Evolutionary conservation across 768 basidiomycete genomes (phyloP), one percentile per base, ranked within the genome.

Genomic region (Amanita molliuscula): DNA sequence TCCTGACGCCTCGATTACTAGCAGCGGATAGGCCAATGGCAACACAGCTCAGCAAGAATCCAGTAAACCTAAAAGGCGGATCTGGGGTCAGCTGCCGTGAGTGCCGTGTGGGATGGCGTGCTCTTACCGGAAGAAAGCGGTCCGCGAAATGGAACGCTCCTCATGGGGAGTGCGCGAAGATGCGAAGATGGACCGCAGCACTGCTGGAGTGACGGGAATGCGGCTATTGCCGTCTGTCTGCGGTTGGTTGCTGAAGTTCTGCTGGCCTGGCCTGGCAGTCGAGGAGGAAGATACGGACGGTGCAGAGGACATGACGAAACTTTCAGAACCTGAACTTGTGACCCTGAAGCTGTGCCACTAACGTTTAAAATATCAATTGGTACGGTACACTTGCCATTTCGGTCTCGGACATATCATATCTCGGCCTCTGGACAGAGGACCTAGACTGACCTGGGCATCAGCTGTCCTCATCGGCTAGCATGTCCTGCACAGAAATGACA

Each of bases 141-240:
- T 74, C 11, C 88, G 78, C 34, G 88, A 92, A 47, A 92, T 81
- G 0, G 85, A 81, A 25, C 89, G 78, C 62, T 92, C 88, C 61
- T 92, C 88, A 49, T 83, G 69, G 2, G 84, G 78, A 0, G 85
- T 83, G 11, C 88, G 78, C 18, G 88, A 91, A 10, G 88, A 91
- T 23, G 89, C 79, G 63, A 92, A 92, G 56, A 92, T 92, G 45
- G 85, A 82, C 35, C 88, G 75, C 52, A 92, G 62, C 1, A 87
- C 82, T 8, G 84, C 83, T 8, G 88, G 88, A 0, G 88, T 90
- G 16, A 91, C 85, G 49, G 88, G 88, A 45, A 91, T 84, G 21
- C 84, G 77, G 51, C 77, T 79, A 16, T 75, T 67, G 15, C 70
- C 59, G 53, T 77, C 72, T 18, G 70, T 59, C 10, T 75, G 68